A percentile compares a stretch with the other conserved stretches of the same genome.
Conservation (phyloP, 768 basidiomycete species). For the Lyophyllum shimeji region DNA sequence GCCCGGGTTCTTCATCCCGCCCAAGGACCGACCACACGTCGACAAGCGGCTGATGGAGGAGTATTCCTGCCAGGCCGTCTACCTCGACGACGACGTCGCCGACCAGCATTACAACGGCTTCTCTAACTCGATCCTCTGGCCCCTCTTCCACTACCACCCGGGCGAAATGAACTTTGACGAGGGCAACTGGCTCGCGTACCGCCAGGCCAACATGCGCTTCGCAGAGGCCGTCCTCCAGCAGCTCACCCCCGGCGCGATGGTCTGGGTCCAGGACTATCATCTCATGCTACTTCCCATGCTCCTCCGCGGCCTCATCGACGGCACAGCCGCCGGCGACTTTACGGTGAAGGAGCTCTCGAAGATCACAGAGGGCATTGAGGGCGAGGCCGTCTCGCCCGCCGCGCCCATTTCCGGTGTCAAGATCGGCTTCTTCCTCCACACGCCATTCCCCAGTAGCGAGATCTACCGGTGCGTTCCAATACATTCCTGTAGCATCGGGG, state of each 20-base stretch:
- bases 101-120: conserved; percentile 98
- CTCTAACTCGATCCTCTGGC: conserved; percentile 99
- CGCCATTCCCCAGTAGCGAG: conserved; percentile 96
- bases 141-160: conserved; percentile 98
- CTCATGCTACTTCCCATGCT: conserved; percentile 98
- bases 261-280: conserved; percentile 99
- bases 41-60: conserved; percentile 93
- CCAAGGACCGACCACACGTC: conserved; percentile 86
- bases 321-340: conserved; percentile 56
- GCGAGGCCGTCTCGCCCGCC: conserved; percentile 38
- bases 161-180: conserved; percentile 99
- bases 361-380: conserved; percentile 71
- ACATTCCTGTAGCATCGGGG: neutral
- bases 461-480: conserved; percentile 80
- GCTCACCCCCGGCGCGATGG: conserved; percentile 85
- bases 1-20: conserved; percentile 93
- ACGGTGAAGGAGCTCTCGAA: conserved; percentile 61
- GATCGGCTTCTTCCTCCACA: conserved; percentile 98
- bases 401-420: conserved; percentile 66
- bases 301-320: conserved; percentile 85
- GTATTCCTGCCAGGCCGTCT: conserved; percentile 96
- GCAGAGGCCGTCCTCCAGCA: conserved; percentile 85
- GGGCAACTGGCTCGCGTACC: conserved; percentile 96
- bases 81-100: conserved; percentile 97
- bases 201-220: conserved; percentile 94